Conservation (phyloP, 2,329 filamentous ascomycete species). For the Pseudogymnoascus sp. region DNA sequence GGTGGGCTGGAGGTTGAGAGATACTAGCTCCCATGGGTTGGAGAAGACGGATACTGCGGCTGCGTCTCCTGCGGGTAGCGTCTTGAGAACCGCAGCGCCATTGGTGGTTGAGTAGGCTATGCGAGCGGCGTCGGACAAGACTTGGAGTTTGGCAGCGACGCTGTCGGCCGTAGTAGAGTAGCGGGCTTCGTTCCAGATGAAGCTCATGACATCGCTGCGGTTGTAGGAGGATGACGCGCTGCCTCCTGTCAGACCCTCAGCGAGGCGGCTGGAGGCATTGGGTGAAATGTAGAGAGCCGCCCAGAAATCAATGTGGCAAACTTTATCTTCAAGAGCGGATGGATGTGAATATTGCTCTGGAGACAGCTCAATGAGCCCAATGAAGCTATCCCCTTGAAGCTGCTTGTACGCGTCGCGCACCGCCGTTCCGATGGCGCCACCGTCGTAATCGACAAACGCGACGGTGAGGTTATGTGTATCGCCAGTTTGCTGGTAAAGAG, state of each 20-base stretch:
- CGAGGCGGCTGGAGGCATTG: constrained; percentile 27
- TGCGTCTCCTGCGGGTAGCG: constrained; percentile 20
- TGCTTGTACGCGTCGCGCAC: constrained; percentile 27
- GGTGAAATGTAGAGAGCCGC: constrained; percentile 28
- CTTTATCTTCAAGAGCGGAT: neutral
- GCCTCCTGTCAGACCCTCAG: constrained; percentile 23
- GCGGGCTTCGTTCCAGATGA: constrained; percentile 31
- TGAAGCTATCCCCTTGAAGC: constrained; percentile 27
- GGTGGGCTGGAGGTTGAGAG: constrained; percentile 27
- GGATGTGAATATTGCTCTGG: constrained; percentile 20
- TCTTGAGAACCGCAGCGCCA: constrained; percentile 15
- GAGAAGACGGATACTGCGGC: constrained; percentile 26
- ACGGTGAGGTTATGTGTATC: constrained; percentile 39
- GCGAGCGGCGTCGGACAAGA: constrained; percentile 21
- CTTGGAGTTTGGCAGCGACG: constrained; percentile 25
- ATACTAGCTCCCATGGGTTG: constrained; percentile 27
- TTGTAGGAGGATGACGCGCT: constrained; percentile 25
- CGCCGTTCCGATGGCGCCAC: constrained; percentile 32
- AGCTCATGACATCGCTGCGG: constrained; percentile 26
- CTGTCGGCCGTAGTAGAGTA: constrained; percentile 28
- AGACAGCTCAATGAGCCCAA: constrained; percentile 26
- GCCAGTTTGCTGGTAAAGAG: constrained; percentile 21
- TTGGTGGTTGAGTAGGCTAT: constrained; percentile 23
- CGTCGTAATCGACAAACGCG: constrained; percentile 56
- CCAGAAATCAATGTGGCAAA: constrained; percentile 31